A percentile compares a stretch with the other conserved stretches of the same genome.
Evolutionary conservation across 768 basidiomycete species (phyloP).

Genomic region (Calocybe gangraenosa): DNA sequence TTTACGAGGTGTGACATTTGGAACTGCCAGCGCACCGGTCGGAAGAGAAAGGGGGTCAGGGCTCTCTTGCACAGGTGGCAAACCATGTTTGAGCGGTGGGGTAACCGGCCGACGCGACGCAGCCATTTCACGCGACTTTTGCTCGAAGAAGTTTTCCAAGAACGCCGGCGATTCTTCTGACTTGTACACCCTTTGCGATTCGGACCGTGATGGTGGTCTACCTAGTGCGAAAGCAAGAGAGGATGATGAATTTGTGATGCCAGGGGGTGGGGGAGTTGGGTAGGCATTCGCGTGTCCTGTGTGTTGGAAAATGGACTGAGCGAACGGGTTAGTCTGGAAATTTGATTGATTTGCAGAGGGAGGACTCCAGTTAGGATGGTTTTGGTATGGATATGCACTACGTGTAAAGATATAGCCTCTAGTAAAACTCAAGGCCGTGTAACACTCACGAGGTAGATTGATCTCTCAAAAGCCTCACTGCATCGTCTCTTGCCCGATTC

Average conservation of each 20-base stretch:
- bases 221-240: conserved; percentile 76
- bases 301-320: conserved; percentile 63
- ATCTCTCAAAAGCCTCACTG: conserved; percentile 54
- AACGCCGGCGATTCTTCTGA: conserved; percentile 61
- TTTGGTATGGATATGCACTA: conserved; percentile 39
- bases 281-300: conserved; percentile 59
- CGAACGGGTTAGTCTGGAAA: conserved; percentile 54
- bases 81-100: conserved; percentile 16
- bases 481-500: conserved; percentile 58
- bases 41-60: conserved; percentile 54
- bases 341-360: conserved; percentile 38
- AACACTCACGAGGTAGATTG: conserved; percentile 45
- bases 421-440: conserved; percentile 18
- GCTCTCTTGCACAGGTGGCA: conserved; percentile 33
- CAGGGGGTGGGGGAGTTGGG: conserved; percentile 69
- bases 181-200: conserved; percentile 30
- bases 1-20: conserved; percentile 58
- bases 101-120: conserved; percentile 19
- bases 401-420: conserved; percentile 13
- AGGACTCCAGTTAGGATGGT: conserved; percentile 38
- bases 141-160: conserved; percentile 63
- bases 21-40: conserved; percentile 19
- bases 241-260: conserved; percentile 62
- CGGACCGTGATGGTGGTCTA: conserved; percentile 22
- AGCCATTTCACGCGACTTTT: conserved; percentile 44